Evolutionary conservation across 352 stramenopile genomes (phyloP).

Genomic region (Globisporangium viniferum): DNA sequence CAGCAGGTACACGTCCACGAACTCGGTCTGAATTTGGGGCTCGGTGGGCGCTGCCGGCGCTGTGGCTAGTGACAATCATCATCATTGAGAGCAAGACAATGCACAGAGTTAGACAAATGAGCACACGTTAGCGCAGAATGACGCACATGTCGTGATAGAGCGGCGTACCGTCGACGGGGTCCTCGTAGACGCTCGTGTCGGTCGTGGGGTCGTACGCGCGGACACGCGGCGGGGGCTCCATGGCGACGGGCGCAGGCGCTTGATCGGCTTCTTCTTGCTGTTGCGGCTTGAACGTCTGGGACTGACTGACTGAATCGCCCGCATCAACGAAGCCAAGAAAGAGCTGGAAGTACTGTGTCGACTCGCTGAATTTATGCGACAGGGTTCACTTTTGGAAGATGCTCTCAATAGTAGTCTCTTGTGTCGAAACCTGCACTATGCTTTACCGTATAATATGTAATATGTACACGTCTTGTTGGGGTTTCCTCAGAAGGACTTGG

Average conservation of each 20-base stretch:
- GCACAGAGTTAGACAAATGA: slow-evolving; percentile 7
- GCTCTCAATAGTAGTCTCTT: no score
- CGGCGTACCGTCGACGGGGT: slow-evolving; percentile 13
- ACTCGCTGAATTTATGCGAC: no score
- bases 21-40: slow-evolving; percentile 36
- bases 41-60: neutral
- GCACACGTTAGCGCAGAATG: neutral
- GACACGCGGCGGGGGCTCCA: slow-evolving; percentile 8
- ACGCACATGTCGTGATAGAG: neutral
- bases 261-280: neutral
- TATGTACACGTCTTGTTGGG: neutral
- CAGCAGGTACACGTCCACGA: slow-evolving; percentile 73
- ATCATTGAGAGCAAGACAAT: neutral
- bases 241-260: neutral
- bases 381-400: no score
- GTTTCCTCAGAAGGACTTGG: no score
- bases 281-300: neutral
- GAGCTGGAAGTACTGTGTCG: neutral
- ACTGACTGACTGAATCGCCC: slow-evolving; percentile 1
- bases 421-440: no score
- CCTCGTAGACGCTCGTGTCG: slow-evolving; percentile 9
- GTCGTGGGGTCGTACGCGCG: slow-evolving; percentile 18
- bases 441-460: no score
- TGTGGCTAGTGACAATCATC: slow-evolving; percentile 6
- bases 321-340: neutral